Conservation (phyloP, 345 rosid species). For the Crucihimalaya himalaica region DNA sequence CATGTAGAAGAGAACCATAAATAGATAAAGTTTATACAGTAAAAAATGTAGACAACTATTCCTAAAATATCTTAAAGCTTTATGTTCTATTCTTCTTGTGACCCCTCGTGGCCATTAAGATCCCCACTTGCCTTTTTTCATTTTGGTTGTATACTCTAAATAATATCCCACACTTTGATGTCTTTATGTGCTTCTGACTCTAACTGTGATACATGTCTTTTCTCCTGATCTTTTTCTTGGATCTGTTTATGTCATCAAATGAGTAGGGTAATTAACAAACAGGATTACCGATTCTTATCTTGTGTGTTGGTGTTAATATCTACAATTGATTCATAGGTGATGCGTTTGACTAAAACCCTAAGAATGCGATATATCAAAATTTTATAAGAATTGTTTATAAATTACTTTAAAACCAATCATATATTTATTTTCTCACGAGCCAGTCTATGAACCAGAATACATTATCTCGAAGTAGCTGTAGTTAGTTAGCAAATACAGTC, state of each 20-base stretch:
- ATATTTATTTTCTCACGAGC: too few species aligned
- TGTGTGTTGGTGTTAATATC: background rate
- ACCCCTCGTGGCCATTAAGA: constrained; percentile 1
- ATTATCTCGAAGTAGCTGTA: too few species aligned
- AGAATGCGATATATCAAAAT: too few species aligned
- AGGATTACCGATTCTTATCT: background rate
- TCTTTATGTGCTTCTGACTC: background rate
- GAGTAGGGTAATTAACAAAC: background rate
- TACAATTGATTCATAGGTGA: background rate
- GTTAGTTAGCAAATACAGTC: too few species aligned
- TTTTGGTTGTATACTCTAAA: constrained; percentile 18
- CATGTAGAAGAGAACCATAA: background rate
- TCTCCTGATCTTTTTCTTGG: background rate
- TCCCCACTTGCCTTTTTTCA: constrained; percentile 1
- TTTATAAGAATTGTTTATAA: too few species aligned
- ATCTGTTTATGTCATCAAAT: background rate
- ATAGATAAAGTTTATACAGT: background rate
- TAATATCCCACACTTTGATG: background rate
- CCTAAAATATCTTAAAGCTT: background rate
- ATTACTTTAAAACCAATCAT: too few species aligned
- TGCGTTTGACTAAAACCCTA: background rate
- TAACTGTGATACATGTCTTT: too few species aligned
- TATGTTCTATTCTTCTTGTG: constrained; percentile 13
- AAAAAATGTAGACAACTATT: background rate
- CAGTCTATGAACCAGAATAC: too few species aligned